phyloP scores from a whole-genome alignment of 2,329 filamentous ascomycete genomes.

The Neocatenulostroma microsporum region DNA sequence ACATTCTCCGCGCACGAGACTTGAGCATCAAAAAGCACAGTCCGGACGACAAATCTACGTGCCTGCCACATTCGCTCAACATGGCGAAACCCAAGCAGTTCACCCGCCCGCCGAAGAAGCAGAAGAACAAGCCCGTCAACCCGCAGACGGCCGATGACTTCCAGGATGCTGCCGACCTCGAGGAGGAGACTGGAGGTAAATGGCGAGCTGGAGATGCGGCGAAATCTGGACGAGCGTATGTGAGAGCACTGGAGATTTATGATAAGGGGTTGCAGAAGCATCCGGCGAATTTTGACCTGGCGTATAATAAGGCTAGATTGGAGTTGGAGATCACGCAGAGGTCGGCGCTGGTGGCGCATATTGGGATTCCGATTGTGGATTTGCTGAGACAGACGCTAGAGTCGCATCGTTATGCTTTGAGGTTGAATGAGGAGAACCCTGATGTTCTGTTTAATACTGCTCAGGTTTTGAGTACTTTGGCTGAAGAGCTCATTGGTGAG shows the following conservation, averaged over 20 bases:
- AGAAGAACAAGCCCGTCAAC: slow-evolving; percentile 31
- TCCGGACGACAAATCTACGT: too few relatives aligned
- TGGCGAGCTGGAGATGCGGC: slow-evolving; percentile 63
- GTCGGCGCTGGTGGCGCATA: slow-evolving; percentile 50
- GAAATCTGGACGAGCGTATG: slow-evolving; percentile 56
- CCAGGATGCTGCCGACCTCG: slow-evolving; percentile 58
- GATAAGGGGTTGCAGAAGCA: slow-evolving; percentile 54
- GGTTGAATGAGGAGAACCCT: slow-evolving; percentile 53
- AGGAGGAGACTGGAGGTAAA: slow-evolving; percentile 66
- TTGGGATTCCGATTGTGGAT: slow-evolving; percentile 48
- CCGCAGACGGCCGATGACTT: slow-evolving; percentile 61
- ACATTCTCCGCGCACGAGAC: too few relatives aligned
- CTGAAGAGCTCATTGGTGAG: slow-evolving; percentile 51
- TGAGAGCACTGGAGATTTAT: slow-evolving; percentile 59
- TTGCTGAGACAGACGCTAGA: slow-evolving; percentile 53
- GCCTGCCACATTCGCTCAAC: neutral
- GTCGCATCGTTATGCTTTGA: slow-evolving; percentile 56
- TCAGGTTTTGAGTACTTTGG: slow-evolving; percentile 60
- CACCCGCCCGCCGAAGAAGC: slow-evolving; percentile 24
- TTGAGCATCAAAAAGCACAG: too few relatives aligned
- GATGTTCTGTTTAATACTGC: slow-evolving; percentile 66
- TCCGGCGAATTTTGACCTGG: slow-evolving; percentile 59
- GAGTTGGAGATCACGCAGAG: slow-evolving; percentile 64
- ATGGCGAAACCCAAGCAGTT: slow-evolving; percentile 28
- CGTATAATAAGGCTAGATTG: slow-evolving; percentile 68